Evolutionary conservation across 257 asterid genomes (phyloP).

Genomic region (Salvia splendens): DNA sequence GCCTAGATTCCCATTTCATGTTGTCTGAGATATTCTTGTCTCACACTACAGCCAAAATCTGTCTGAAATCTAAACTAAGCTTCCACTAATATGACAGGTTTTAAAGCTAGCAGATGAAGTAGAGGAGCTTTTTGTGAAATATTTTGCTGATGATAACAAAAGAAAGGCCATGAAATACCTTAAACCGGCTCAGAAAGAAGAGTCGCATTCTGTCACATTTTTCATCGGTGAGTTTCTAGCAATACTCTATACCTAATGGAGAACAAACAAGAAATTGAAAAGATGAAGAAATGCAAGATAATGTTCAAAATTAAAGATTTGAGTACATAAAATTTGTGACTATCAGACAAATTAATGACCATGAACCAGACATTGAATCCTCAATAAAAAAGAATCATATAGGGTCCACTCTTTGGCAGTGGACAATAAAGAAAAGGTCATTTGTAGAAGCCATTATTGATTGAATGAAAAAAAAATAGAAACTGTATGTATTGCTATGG

Average conservation of each 20-base stretch:
- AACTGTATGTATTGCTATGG: constrained; percentile 10
- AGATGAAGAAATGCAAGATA: constrained; percentile 31
- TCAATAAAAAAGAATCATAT: constrained; percentile 13
- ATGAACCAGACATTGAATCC: constrained; percentile 50
- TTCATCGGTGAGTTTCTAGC: constrained; percentile 66
- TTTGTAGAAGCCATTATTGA: constrained; percentile 37
- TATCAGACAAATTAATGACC: constrained; percentile 35
- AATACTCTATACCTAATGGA: constrained; percentile 8
- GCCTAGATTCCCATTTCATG: constrained; percentile 46
- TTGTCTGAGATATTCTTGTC: constrained; percentile 51
- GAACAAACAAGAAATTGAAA: constrained; percentile 5
- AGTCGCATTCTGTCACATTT: constrained; percentile 76
- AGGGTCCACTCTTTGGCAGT: constrained; percentile 46
- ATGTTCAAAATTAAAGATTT: constrained; percentile 19
- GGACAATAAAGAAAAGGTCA: constrained; percentile 42
- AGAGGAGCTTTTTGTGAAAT: constrained; percentile 71
- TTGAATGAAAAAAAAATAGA: constrained; percentile 27
- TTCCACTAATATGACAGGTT: constrained; percentile 44
- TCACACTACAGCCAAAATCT: constrained; percentile 24
- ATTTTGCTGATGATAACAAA: constrained; percentile 77
- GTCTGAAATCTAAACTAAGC: constrained; percentile 18
- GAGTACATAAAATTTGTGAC: constrained; percentile 8
- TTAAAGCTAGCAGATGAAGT: constrained; percentile 80
- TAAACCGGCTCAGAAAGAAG: constrained; percentile 72
- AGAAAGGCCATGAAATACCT: constrained; percentile 90